phyloP scores from a whole-genome alignment of 2,329 filamentous ascomycete species.

The Diaporthe sp. region DNA sequence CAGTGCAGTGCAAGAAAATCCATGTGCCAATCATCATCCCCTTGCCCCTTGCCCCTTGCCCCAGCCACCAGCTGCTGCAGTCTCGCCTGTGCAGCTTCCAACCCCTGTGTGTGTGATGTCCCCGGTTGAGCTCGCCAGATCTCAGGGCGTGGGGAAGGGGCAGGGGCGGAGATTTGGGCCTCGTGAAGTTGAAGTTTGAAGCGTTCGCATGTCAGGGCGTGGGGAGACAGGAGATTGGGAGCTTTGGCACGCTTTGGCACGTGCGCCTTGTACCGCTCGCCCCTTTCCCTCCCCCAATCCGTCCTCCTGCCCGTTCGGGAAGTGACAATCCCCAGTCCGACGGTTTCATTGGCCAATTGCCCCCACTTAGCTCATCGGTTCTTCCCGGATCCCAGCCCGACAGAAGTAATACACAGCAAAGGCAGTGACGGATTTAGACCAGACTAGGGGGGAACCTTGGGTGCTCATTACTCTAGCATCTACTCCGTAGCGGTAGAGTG shows the following conservation, averaged over 20 bases:
- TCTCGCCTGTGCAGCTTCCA: not conserved
- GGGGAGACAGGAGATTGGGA: constrained; percentile 24
- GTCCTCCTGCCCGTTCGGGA: constrained; percentile 29
- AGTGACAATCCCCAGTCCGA: not conserved
- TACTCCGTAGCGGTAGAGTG: not conserved
- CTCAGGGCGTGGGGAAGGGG: not conserved
- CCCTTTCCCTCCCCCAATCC: not conserved
- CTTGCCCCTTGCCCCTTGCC: not conserved
- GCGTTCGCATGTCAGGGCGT: constrained; percentile 1
- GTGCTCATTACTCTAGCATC: not conserved
- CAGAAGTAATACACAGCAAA: not conserved
- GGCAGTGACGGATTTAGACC: constrained; percentile 25
- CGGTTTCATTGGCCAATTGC: not conserved
- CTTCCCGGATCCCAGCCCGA: constrained; percentile 19
- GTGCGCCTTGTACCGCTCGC: not conserved
- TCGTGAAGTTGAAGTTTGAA: constrained; percentile 26
- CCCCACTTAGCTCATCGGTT: constrained; percentile 3
- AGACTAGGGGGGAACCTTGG: constrained; percentile 3
- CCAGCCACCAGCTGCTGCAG: constrained; percentile 6
- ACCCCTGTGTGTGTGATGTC: constrained; percentile 15
- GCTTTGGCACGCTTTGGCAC: not conserved
- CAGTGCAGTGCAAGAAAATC: not conserved
- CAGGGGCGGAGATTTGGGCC: constrained; percentile 26
- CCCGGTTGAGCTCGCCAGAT: constrained; percentile 21
- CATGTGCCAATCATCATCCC: not conserved